Base-by-base conservation (phyloP, 1,284 basidiomycete genomes). In the Tylopilus sp. region DNA sequence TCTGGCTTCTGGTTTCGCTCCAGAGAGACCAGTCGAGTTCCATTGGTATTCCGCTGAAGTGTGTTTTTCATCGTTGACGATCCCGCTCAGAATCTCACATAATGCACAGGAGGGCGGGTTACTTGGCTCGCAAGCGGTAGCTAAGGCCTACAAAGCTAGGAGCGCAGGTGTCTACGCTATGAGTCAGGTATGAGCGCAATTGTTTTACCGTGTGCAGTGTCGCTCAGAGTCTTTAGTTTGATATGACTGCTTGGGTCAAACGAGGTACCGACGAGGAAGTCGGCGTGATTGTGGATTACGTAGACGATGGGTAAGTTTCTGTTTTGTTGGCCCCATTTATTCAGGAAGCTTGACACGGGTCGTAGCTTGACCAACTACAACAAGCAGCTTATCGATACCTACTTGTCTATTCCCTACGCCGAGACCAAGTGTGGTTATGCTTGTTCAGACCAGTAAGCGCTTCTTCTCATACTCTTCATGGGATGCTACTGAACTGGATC, bases 201-300 rank as follows among this genome's bases (percentile, higher is more conserved):
- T n/a, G 4, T 38, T 29, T 10, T 49, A 24, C 24, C 47, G 47
- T 26, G 16, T n/a, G 7, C 26, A 10, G 24, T 16, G 53, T 39
- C 29, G 0, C 65, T 71, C 49, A 76, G 26, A 16, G 38, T 36
- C 22, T 16, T 60, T 47, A 94, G 91, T 96, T 95, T 80, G 95
- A 97, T 79, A 97, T 97, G 94, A 96, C 95, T 53, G 97, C 97
- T 64, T 99, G 95, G 91, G 95, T 99, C 72, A 97, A 97, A 88
- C 80, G 83, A 69, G 97, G 96, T 54, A 95, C 95, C 26, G 81
- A 84, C 67, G 95, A 97, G 81, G 89, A 91, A 81, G 91, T 98
- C 68, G 97, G 97, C 36, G 87, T 99, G 65, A 95, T 99, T 72
- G 90, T 88, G 60, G 97, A 99, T 82, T 98, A 86, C 77, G 92